phyloP scores from a whole-genome alignment of 148 eudicot species.

The Fagopyrum homotropicum region DNA sequence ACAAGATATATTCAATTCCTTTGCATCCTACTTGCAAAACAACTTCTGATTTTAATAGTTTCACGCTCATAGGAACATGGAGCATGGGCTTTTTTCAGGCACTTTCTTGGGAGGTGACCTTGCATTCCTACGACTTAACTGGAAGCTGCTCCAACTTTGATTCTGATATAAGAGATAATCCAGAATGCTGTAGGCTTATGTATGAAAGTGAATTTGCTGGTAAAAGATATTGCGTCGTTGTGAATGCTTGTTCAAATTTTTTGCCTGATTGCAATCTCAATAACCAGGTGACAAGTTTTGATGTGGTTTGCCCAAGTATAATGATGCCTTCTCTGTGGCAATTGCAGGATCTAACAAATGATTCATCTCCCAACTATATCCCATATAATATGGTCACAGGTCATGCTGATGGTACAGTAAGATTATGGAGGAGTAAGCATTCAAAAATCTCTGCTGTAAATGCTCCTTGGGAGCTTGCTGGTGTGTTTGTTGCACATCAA shows the following conservation, averaged over 20 bases:
- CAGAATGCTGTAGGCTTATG: slow-evolving; percentile 25
- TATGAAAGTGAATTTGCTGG: slow-evolving; percentile 51
- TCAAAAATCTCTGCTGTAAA: slow-evolving; percentile 27
- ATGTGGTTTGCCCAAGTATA: slow-evolving; percentile 40
- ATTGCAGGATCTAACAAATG: slow-evolving; percentile 26
- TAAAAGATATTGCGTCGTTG: slow-evolving; percentile 40
- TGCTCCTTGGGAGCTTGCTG: slow-evolving; percentile 73
- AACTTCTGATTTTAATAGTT: slow-evolving; percentile 28
- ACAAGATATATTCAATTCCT: slow-evolving; percentile 53
- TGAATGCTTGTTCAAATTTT: slow-evolving; percentile 46
- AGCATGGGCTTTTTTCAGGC: slow-evolving; percentile 49
- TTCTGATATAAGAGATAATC: slow-evolving; percentile 18
- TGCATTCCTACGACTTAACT: slow-evolving; percentile 41
- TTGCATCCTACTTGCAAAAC: slow-evolving; percentile 37
- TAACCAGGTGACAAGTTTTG: slow-evolving; percentile 56
- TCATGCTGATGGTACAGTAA: slow-evolving; percentile 60
- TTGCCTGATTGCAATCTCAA: slow-evolving; percentile 46
- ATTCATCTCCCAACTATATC: slow-evolving; percentile 20
- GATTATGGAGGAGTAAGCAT: slow-evolving; percentile 66
- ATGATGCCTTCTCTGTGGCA: slow-evolving; percentile 23
- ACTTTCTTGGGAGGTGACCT: slow-evolving; percentile 62
- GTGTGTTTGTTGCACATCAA: slow-evolving; percentile 49
- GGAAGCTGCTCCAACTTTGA: slow-evolving; percentile 22
- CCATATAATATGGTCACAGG: slow-evolving; percentile 83
- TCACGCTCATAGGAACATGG: slow-evolving; percentile 64